Evolutionary conservation across 352 stramenopile genomes (phyloP), one percentile per base, ranked within the genome.

Genomic region (Pythium vanterpoolii): DNA sequence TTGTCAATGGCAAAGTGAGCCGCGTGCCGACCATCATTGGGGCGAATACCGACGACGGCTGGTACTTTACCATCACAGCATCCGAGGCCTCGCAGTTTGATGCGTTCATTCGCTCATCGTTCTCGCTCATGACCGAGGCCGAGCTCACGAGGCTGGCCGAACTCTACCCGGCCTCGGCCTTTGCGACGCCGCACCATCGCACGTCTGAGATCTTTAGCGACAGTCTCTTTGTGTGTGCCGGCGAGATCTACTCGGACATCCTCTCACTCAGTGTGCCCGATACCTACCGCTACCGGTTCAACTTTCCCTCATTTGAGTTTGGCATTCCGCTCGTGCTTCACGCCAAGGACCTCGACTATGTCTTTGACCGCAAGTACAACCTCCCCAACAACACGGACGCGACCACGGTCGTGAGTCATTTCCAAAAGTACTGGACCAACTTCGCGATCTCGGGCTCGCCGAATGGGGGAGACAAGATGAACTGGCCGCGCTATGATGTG

Each of bases 251-350:
- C 10, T 47, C 56, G 19, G 28, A 38, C 19, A 10, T 6, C 6
- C 13, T 34, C 16, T 19, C 39, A 8, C 36, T 21, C 3, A 7
- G 1, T 38, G 19, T 49, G 10, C 16, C 38, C 24, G 18, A 60
- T n/a, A 63, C 56, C 2, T 63, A 56, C 36, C 56, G 46, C 5
- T 63, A 63, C 44, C 56, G 56, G n/a, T 63, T 63, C 45, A 63
- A 63, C 56, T 51, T 31, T 14, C 14, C 34, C 2, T 34, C 26
- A 4, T 44, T 33, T 16, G 38, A 24, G 26, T 42, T 56, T 34
- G 56, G 56, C 3, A 1, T 21, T 5, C 45, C 45, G 19, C 56
- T 63, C 27, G 36, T 34, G 26, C 21, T 56, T 27, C 56, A 63
- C 38, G 43, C 56, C 24, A 38, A 31, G 24, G 56, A 63, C 9